Evolutionary conservation across 495 filamentous ascomycete species (phyloP), one percentile per base, ranked within the genome.

Genomic region (Tuber brumale): DNA sequence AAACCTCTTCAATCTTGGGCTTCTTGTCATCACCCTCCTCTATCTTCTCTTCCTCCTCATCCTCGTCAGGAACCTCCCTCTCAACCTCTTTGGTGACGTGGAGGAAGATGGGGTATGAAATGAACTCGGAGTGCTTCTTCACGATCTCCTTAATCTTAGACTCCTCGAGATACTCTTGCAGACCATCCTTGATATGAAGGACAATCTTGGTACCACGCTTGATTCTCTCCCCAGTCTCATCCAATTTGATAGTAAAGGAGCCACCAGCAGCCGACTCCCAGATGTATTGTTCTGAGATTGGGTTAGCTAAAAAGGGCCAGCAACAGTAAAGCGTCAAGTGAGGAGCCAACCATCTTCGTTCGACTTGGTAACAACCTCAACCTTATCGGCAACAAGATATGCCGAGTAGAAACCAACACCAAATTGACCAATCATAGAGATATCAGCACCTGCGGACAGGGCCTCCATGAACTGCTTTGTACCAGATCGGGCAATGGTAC

Each of bases 121-220:
- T 99, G 91, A 99, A 99, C 89, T 99, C 95, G 85, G 95, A 98
- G 92, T 99, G 95, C 92, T 99, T 99, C 93, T 97, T 97, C 87
- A 99, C 93, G 79, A 99, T 94, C 90, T 99, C 95, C 92, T 99
- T 99, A 89, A 99, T 93, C 89, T 95, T 94, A 89, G 90, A 90
- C 90, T 97, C 95, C 86, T 97, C 95, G 83, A 98, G 91, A 89
- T 97, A 99, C 86, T 98, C 95, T 76, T 87, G 89, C 88, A 98
- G 95, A 91, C 98, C 95, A 84, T 99, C 95, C 92, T 99, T 99
- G 82, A 99, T 88, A 89, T 98, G 92, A 74, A 99, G 93, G 86
- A 98, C 91, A 84, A 99, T 95, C 91, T 95, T 95, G 85, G 94
- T 94, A 85, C 95, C 95, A 85, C 95, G 96, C 83, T 93, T 93